Conservation (phyloP, 2,329 filamentous ascomycete species). For the Fusarium sublunatum region DNA sequence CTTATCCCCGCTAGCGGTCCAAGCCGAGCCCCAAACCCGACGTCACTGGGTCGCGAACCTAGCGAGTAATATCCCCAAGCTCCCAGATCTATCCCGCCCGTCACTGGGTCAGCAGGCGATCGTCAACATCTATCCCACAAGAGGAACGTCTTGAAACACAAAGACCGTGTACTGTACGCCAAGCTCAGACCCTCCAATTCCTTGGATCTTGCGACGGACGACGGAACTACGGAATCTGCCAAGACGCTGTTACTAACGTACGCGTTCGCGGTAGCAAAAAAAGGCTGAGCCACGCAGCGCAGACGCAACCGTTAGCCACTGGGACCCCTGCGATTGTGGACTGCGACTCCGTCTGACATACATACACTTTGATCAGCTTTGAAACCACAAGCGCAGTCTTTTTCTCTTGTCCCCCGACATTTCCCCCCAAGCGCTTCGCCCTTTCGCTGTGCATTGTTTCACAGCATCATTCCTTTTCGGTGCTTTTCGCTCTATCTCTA, state of each 20-base stretch:
- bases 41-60: conserved; percentile 28
- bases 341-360: conserved; percentile 28
- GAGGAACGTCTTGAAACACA: conserved; percentile 33
- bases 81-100: conserved; percentile 12
- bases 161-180: too few species aligned
- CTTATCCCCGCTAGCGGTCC: conserved; percentile 23
- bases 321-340: conserved; percentile 29
- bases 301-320: conserved; percentile 37
- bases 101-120: conserved; percentile 33
- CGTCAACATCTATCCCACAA: conserved; percentile 19
- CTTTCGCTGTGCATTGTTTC: conserved; percentile 23
- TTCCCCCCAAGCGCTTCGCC: conserved; percentile 14
- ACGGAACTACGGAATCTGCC: conserved; percentile 22
- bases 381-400: conserved; percentile 31
- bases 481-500: conserved; percentile 1
- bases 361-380: conserved; percentile 46
- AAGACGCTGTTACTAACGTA: conserved; percentile 18
- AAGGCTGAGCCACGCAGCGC: conserved; percentile 31
- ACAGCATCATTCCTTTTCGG: conserved; percentile 7
- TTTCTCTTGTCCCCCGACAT: too few species aligned
- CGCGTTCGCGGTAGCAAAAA: conserved; percentile 6
- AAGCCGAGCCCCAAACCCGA: conserved; percentile 35
- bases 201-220: conserved; percentile 15
- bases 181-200: conserved; percentile 11
- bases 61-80: conserved; percentile 20